Evolutionary conservation across 768 basidiomycete species (phyloP), one percentile per base, ranked within the genome.

Genomic region (Candolleomyces aberdarensis): DNA sequence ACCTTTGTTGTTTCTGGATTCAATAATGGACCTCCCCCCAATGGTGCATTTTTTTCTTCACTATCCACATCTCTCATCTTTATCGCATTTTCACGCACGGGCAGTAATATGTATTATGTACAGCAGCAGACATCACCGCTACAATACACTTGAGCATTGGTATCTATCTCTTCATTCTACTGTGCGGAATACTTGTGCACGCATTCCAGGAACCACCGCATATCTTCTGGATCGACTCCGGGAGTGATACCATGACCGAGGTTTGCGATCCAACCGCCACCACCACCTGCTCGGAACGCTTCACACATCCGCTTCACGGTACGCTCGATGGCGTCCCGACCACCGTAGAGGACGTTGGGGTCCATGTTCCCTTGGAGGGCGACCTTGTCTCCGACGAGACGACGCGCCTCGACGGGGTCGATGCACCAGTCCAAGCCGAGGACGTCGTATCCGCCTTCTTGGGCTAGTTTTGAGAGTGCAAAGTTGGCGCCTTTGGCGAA

Each of bases 241-340:
- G 97, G 97, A 4, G 95, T 97, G 66, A 99, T 96, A 5, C 97
- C 97, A 71, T 98, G 97, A 0, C 97, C 97, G 20, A 99, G 77
- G 75, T 98, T 98, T 9, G 92, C 91, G 68, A 98, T 98, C 94
- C 96, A 98, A n/a, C 86, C 91, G 10, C 85, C 83, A 55, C 85
- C 83, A 55, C 78, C 81, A 8, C 78, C 79, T 5, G 80, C 78
- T 54, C 82, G 78, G 77, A 98, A 98, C n/a, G 81, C 82, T 63
- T 84, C 78, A 62, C 86, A 85, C 85, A 95, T 89, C 65, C 89
- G 80, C 77, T 93, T 86, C 43, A 97, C 94, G 65, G 91, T 86
- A 43, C 75, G 72, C 75, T 95, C 92, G 67, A 98, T 98, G 13
- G 94, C 93, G 7, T 88, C 88, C 62, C 76, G 81, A 3, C 94